Evolutionary conservation across 257 asterid genomes (phyloP).

Genomic region (Craterostigma plantagineum): DNA sequence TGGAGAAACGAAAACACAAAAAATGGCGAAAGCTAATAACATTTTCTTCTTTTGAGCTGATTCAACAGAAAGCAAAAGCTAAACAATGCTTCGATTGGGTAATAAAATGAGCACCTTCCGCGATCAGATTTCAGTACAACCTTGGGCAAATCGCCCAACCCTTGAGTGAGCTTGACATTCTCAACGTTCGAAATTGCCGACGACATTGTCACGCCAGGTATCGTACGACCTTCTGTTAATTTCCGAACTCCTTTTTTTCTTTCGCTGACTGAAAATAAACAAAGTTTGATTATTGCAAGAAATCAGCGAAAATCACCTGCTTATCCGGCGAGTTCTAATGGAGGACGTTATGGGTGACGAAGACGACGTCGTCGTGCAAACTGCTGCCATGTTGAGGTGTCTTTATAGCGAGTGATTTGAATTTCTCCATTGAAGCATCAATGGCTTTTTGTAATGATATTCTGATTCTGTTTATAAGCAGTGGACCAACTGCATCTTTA

Average conservation of each 20-base stretch:
- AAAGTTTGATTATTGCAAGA: constrained; percentile 1
- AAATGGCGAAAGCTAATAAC: too few species aligned
- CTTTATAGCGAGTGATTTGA: not conserved
- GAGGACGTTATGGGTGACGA: too few species aligned
- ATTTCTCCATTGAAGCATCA: too few species aligned
- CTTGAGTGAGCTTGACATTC: constrained; percentile 45
- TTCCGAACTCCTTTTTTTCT: not conserved
- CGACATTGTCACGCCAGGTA: constrained; percentile 27
- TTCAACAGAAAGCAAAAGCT: not conserved
- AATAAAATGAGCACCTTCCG: constrained; percentile 44
- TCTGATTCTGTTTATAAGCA: too few species aligned
- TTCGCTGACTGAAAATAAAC: constrained; percentile 3
- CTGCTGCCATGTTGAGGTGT: constrained; percentile 37
- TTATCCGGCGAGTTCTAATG: constrained; percentile 39
- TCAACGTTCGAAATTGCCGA: constrained; percentile 40
- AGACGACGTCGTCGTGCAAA: constrained; percentile 25
- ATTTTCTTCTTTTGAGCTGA: too few species aligned
- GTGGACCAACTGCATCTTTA: too few species aligned
- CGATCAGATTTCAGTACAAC: constrained; percentile 55
- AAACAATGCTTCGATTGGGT: not conserved
- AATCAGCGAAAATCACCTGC: constrained; percentile 28
- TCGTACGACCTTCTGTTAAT: not conserved
- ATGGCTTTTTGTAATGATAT: too few species aligned
- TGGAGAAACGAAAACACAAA: too few species aligned
- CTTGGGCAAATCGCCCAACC: constrained; percentile 71